Evolutionary conservation across 176 grass and related monocot genomes (phyloP).

Genomic region (Rhynchospora tenuis): DNA sequence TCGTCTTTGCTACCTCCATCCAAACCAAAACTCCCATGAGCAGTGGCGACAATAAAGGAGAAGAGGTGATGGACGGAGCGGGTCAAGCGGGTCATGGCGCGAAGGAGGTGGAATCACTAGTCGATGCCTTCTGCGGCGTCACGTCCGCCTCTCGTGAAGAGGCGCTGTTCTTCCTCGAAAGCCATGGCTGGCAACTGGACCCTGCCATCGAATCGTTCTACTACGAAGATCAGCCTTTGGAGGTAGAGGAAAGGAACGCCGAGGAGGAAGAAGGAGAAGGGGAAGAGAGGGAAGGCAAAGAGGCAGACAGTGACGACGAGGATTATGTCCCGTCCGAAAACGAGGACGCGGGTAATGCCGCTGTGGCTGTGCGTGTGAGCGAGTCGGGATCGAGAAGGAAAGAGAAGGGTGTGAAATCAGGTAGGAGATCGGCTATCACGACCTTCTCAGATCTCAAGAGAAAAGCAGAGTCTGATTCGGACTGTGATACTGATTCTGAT

Average conservation of each 20-base stretch:
- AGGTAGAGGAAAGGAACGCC: slow-evolving; percentile 27
- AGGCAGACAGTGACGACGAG: slow-evolving; percentile 28
- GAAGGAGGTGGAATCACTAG: slow-evolving; percentile 33
- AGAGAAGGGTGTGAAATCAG: slow-evolving; percentile 18
- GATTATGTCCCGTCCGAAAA: slow-evolving; percentile 26
- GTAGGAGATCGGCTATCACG: slow-evolving; percentile 30
- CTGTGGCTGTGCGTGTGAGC: slow-evolving; percentile 38
- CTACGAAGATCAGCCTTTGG: slow-evolving; percentile 34
- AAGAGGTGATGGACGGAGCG: not conserved
- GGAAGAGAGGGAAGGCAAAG: slow-evolving; percentile 10
- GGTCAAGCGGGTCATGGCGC: slow-evolving; percentile 7
- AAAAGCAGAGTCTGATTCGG: slow-evolving; percentile 46
- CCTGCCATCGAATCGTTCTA: slow-evolving; percentile 70
- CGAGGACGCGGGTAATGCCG: slow-evolving; percentile 6
- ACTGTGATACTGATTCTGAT: slow-evolving; percentile 39
- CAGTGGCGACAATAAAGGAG: not conserved
- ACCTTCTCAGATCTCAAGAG: slow-evolving; percentile 49
- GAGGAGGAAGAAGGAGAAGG: slow-evolving; percentile 22
- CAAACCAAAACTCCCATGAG: not conserved
- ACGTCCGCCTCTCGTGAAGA: slow-evolving; percentile 60
- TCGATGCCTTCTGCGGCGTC: slow-evolving; percentile 58
- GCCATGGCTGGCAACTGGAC: slow-evolving; percentile 73
- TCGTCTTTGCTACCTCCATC: not conserved
- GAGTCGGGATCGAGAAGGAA: slow-evolving; percentile 6
- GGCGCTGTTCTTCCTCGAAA: slow-evolving; percentile 80